A percentile compares a stretch with the other conserved stretches of the same genome.
Evolutionary conservation across 129 eudicot species (phyloP).

Genomic region (Logfia minima): DNA sequence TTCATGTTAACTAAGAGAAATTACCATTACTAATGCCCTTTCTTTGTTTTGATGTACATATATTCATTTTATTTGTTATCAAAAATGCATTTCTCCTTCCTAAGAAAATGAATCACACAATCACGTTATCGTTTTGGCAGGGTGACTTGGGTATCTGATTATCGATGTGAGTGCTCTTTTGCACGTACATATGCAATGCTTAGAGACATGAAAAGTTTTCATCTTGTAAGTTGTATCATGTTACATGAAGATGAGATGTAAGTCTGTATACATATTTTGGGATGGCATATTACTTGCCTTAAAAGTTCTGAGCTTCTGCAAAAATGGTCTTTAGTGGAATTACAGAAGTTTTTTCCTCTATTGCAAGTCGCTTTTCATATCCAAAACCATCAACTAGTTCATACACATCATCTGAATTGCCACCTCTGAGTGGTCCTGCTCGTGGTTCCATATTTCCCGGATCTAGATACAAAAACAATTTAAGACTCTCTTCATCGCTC

Average conservation of each 20-base stretch:
- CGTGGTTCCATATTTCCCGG: slow-evolving; percentile 42
- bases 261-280: slow-evolving; percentile 15
- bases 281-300: slow-evolving; percentile 30
- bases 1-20: too few species aligned
- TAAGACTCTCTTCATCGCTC: slow-evolving; percentile 81
- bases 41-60: too few species aligned
- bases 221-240: slow-evolving; percentile 20
- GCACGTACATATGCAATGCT: slow-evolving; percentile 1
- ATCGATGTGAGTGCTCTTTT: slow-evolving; percentile 20
- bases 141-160: slow-evolving; percentile 16
- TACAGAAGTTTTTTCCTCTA: slow-evolving; percentile 54
- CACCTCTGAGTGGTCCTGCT: slow-evolving; percentile 58
- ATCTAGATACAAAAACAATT: slow-evolving; percentile 47
- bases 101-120: not conserved
- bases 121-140: slow-evolving; percentile 32
- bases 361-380: slow-evolving; percentile 43
- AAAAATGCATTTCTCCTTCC: not conserved
- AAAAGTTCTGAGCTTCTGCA: slow-evolving; percentile 22
- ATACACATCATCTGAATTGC: slow-evolving; percentile 53
- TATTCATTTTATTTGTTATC: not conserved
- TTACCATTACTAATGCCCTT: too few species aligned
- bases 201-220: slow-evolving; percentile 13
- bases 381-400: slow-evolving; percentile 49
- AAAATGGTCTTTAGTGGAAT: slow-evolving; percentile 64
- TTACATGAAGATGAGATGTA: slow-evolving; percentile 26